Percentiles rank a stretch among this genome's conserved stretches.
phyloP scores from a whole-genome alignment of 2,329 filamentous ascomycete species.

The Cercospora sojina region DNA sequence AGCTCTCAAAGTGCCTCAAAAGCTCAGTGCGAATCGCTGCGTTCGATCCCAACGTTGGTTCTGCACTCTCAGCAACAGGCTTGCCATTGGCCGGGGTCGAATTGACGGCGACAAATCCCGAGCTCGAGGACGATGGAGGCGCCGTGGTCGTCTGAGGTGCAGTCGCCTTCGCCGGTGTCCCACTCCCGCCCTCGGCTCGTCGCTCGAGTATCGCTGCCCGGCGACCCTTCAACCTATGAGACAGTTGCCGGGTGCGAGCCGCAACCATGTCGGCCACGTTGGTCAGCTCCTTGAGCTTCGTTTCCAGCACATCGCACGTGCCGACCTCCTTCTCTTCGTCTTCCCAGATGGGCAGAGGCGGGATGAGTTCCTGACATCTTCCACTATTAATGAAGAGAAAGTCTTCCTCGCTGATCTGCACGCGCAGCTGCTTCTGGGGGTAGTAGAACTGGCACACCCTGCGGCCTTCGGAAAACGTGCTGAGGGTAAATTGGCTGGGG shows the following conservation, averaged over 20 bases:
- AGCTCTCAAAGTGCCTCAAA: conserved; percentile 62
- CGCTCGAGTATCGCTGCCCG: conserved; percentile 69
- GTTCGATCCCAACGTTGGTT: conserved; percentile 43
- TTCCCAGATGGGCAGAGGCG: conserved; percentile 76
- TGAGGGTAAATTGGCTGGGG: conserved; percentile 73
- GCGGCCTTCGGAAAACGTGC: conserved; percentile 65
- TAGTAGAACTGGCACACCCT: conserved; percentile 74
- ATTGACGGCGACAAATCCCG: conserved; percentile 61
- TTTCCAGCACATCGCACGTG: conserved; percentile 79
- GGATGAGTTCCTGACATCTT: conserved; percentile 77
- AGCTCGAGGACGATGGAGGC: conserved; percentile 28
- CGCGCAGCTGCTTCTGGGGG: conserved; percentile 69
- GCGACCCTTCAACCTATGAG: conserved; percentile 74
- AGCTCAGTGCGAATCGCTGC: conserved; percentile 59
- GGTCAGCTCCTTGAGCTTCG: conserved; percentile 72
- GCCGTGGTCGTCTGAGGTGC: conserved; percentile 35
- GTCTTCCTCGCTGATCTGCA: conserved; percentile 86
- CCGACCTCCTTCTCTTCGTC: conserved; percentile 83
- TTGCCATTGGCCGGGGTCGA: conserved; percentile 32
- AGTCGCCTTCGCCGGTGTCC: conserved; percentile 38
- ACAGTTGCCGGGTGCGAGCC: conserved; percentile 71
- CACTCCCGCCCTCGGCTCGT: conserved; percentile 47
- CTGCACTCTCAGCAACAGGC: conserved; percentile 35
- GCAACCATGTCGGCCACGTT: conserved; percentile 74
- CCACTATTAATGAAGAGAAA: conserved; percentile 81